A percentile compares a stretch with the other conserved stretches of the same genome.
Evolutionary conservation across 2,329 filamentous ascomycete genomes (phyloP).

Genomic region (Dissoconium aciculare): DNA sequence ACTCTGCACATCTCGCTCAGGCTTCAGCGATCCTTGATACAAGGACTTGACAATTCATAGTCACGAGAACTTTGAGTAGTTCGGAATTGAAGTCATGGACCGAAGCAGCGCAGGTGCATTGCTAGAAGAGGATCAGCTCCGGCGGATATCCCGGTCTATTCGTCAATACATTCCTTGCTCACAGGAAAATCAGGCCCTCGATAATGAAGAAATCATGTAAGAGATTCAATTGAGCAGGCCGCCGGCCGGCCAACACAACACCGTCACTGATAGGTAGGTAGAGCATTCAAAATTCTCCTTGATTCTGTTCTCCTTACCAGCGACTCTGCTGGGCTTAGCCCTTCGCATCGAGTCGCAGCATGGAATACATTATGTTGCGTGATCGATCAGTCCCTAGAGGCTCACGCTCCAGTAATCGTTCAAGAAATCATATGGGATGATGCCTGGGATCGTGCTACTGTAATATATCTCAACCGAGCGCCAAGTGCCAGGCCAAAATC

Average conservation of each 20-base stretch:
- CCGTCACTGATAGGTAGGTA: constrained; percentile 15
- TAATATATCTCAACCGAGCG: constrained; percentile 29
- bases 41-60: too few species aligned
- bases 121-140: constrained; percentile 6
- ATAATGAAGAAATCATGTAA: constrained; percentile 13
- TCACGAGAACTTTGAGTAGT: too few species aligned
- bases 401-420: constrained; percentile 14
- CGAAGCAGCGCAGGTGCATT: too few species aligned
- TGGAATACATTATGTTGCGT: constrained; percentile 34
- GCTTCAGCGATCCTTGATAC: too few species aligned
- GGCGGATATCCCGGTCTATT: constrained; percentile 10
- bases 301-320: constrained; percentile 12
- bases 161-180: constrained; percentile 8
- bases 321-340: constrained; percentile 10
- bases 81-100: too few species aligned
- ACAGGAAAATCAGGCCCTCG: not conserved
- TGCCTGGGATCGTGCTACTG: constrained; percentile 27
- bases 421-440: constrained; percentile 21
- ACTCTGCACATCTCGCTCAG: too few species aligned
- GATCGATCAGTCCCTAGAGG: constrained; percentile 27
- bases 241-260: too few species aligned
- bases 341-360: constrained; percentile 31
- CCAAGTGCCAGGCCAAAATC: constrained; percentile 33
- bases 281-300: constrained; percentile 10
- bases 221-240: too few species aligned